phyloP scores from a whole-genome alignment of 306 rosid species.

The Mucuna pruriens region DNA sequence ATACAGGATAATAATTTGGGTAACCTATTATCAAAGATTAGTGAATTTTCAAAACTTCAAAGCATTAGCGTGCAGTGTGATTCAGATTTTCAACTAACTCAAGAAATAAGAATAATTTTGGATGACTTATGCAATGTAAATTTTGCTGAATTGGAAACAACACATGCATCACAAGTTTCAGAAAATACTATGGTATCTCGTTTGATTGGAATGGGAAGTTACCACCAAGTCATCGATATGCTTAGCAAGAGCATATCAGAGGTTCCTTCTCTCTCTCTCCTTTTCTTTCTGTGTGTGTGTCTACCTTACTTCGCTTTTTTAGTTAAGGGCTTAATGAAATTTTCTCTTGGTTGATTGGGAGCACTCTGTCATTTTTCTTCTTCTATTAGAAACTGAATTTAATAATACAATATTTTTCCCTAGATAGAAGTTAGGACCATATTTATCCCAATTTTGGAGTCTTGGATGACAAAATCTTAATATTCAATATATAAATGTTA shows the following conservation, averaged over 20 bases:
- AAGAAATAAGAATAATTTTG: background rate
- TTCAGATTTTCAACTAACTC: background rate
- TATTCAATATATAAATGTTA: background rate
- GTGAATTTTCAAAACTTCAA: background rate
- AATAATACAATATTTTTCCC: background rate
- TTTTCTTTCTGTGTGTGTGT: background rate
- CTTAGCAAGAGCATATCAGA: background rate
- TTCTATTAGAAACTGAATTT: background rate
- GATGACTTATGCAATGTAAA: background rate
- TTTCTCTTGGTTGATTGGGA: background rate
- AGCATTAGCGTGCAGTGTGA: background rate
- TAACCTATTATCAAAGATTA: background rate
- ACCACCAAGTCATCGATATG: background rate
- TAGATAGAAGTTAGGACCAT: background rate
- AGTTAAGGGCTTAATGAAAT: background rate
- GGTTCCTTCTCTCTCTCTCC: background rate
- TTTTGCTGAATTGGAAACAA: background rate
- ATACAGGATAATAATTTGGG: background rate
- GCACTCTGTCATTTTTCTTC: background rate
- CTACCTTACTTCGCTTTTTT: background rate
- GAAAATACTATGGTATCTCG: background rate
- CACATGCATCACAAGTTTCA: background rate
- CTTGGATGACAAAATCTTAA: background rate
- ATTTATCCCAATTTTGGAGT: background rate
- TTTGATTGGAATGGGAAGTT: conserved; percentile 30